These are phyloP conservation scores for Rubia balearica DNA, from an alignment of 305 asterid species.

Conservation along the genomic window DNA sequence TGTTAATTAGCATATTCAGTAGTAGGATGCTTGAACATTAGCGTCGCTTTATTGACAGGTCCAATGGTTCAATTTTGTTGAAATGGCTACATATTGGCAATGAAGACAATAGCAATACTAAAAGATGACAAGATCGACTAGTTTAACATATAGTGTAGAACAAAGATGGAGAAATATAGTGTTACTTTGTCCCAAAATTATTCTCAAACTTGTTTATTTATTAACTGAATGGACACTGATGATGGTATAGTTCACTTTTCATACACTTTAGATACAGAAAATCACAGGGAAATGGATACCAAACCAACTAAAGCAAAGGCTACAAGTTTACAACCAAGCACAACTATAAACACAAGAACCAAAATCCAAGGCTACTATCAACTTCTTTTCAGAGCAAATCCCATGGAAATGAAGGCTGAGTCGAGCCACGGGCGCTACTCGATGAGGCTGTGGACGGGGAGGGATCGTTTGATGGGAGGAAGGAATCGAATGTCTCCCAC, in stretches of 20 bases:
- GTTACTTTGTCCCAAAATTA: conserved; percentile 5
- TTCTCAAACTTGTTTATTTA: conserved; percentile 19
- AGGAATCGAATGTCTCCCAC: conserved; percentile 85
- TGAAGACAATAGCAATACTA: too few species aligned
- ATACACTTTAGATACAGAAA: conserved; percentile 49
- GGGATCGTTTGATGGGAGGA: conserved; percentile 24
- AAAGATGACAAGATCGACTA: too few species aligned
- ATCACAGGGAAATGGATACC: conserved; percentile 53
- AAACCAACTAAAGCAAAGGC: conserved; percentile 30
- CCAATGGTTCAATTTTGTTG: too few species aligned
- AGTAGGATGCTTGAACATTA: too few species aligned
- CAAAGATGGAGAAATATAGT: too few species aligned
- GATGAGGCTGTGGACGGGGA: conserved; percentile 27
- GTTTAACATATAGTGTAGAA: too few species aligned
- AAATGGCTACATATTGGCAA: too few species aligned
- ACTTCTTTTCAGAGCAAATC: conserved; percentile 46
- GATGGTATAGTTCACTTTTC: conserved; percentile 26
- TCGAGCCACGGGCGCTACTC: conserved; percentile 14
- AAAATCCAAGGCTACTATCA: not conserved
- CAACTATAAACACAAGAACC: conserved; percentile 29
- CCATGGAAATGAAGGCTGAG: conserved; percentile 54
- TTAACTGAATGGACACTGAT: conserved; percentile 18
- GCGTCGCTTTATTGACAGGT: too few species aligned
- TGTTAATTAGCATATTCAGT: too few species aligned
- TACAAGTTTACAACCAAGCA: conserved; percentile 12